These are phyloP conservation scores for Coprinopsis marcescibilis DNA, from an alignment of 768 basidiomycete species.

Conservation along the genomic window DNA sequence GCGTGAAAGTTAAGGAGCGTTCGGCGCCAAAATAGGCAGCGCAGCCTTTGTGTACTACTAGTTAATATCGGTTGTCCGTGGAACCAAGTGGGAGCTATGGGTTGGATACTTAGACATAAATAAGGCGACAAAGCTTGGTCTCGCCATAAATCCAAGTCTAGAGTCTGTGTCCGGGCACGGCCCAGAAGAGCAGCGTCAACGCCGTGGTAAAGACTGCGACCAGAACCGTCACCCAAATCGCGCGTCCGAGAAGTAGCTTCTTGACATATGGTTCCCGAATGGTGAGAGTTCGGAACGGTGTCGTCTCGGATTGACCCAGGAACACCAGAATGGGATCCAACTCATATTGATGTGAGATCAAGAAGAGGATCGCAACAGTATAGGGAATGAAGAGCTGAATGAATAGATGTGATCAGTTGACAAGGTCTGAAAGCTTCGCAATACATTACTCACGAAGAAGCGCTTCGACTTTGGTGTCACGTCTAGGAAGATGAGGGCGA, in stretches of 20 bases:
- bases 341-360: constrained; percentile 95
- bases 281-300: constrained; percentile 88
- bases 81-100: too few species aligned
- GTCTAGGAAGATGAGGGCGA: constrained; percentile 91
- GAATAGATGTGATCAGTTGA: constrained; percentile 12
- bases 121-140: too few species aligned
- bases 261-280: constrained; percentile 94
- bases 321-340: constrained; percentile 95
- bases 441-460: constrained; percentile 75
- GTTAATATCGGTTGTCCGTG: too few species aligned
- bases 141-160: constrained; percentile 23
- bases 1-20: too few species aligned
- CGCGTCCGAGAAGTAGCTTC: constrained; percentile 83
- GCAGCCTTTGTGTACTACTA: too few species aligned
- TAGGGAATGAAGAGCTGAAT: constrained; percentile 91
- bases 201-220: constrained; percentile 73
- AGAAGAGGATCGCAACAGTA: constrained; percentile 80
- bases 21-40: too few species aligned
- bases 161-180: constrained; percentile 89
- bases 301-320: constrained; percentile 90
- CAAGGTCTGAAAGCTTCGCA: constrained; percentile 2
- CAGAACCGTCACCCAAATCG: constrained; percentile 84
- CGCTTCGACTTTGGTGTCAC: constrained; percentile 87
- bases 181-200: constrained; percentile 90
- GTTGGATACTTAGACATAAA: too few species aligned